Evolutionary conservation across 2,329 filamentous ascomycete species (phyloP), one percentile per base, ranked within the genome.

Genomic region (Sarocladium kiliense): DNA sequence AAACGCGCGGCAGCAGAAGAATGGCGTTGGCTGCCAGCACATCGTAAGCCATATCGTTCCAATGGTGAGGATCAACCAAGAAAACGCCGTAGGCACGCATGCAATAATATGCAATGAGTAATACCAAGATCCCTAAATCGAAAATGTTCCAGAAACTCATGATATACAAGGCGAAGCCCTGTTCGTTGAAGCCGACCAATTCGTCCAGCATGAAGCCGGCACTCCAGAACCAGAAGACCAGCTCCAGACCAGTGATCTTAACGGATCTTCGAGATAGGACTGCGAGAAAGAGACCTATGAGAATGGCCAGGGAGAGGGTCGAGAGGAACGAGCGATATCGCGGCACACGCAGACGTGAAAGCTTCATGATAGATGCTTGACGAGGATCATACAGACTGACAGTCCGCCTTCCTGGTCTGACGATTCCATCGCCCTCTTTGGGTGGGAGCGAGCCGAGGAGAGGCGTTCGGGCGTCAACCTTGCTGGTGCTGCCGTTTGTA

Each of bases 101-200:
- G 64, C 88, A 89, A 68, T 96, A 96, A 74, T 97, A 97, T 55
- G 89, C 81, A 63, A 95, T 85, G 62, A 97, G 84, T 58, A 97
- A 76, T 23, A 96, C 74, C 54, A 97, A 74, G 54, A 97, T 97
- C 9, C 92, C 92, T 36, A 97, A 76, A 66, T 97, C 93, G 69
- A 97, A 96, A 36, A 92, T 84, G 69, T 97, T 97, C 93, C 93
- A 97, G 69, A 97, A 94, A 68, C 91, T 96, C 85, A 97, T 93
- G 65, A 97, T 90, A 72, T 97, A 97, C 27, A 97, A 81, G 36
- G 91, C 92, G 68, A 97, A 97, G 2, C 93, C 93, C 71, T 97
- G 91, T 69, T 97, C 93, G 61, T 92, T 96, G 77, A 97, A 97
- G 11, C 92, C 92, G 18, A 97, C 91, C 21, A 97, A 81, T 71